Base-by-base conservation (phyloP, 2,329 filamentous ascomycete genomes). In the Monosporascus sp. region DNA sequence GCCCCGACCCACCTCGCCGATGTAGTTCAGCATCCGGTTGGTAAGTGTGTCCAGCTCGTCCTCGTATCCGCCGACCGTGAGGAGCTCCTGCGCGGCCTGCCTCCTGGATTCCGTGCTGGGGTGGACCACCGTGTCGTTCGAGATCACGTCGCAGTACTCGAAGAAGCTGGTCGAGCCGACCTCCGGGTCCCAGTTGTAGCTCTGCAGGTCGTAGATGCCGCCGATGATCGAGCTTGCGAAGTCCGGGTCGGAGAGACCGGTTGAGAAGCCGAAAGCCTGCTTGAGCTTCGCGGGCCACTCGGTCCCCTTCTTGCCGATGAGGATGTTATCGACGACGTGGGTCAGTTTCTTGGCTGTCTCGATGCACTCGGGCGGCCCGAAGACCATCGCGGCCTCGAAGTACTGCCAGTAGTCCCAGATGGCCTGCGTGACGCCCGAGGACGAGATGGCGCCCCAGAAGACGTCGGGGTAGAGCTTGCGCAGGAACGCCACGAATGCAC, bases 401-500 rank as follows among this genome's bases (percentile, higher is more conserved):
- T 83, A 83, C 62, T 80, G 66, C 78, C 88, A 93, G 69, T 85
- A 93, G 61, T 94, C 88, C 58, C 83, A 84, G 52, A 94, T 87
- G 3, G 89, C 89, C 54, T 82, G 42, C 42, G 42, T 46, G 14
- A 46, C 42, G 22, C 42, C 77, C 38, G 73, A 76, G 14, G 73
- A 68, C 9, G 73, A 75, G 53, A 80, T 80, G 14, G 75, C 77
- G 15, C 74, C 77, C 45, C 73, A 79, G 5, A 76, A 63, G 27
- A 76, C 55, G 22, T 73, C 69, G 3, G 71, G 70, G 55, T 79
- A 74, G 3, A 66, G 65, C 55, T 76, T 76, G 48, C 79, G 57
- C 0, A 75, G 73, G 55, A 76, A 76, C 9, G 64, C 64, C 2
- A 65, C 66, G 52, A 66, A 62, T 3, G 60, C 63, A 1, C 65